Evolutionary conservation across 495 filamentous ascomycete species (phyloP), one percentile per base, ranked within the genome.

Genomic region (Clohesyomyces aquaticus): DNA sequence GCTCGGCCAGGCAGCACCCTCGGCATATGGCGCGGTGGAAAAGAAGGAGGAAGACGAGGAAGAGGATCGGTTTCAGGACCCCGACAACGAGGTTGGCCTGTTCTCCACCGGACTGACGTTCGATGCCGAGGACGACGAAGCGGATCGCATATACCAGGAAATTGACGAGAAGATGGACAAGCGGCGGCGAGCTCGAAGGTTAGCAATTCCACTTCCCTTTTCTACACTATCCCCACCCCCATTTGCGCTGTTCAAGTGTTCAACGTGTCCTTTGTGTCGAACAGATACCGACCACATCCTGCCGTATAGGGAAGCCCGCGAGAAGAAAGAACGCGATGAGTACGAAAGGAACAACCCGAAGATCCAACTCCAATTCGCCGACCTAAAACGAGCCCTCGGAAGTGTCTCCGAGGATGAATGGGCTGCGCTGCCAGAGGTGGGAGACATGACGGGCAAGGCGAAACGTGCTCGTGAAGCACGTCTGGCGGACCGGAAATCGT

Each of bases 301-400:
- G 80, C 78, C 81, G 77, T 84, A 77, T 79, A 97, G 94, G 91
- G 94, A 98, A 91, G 88, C 87, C 77, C 91, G 94, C 69, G 94
- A 98, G 77, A 80, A 87, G 71, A 83, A 89, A 78, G 93, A 98
- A 79, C 87, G 82, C 75, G 90, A 94, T 68, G 93, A 97, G 56
- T 96, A 96, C 82, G 95, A 99, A 76, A 85, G 86, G 46, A 90
- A 96, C 72, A 98, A 98, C 73, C 94, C 94, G 3, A 99, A 98
- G 76, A 98, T 99, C 54, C 91, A 96, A 77, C 92, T 97, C 69
- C 94, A 98, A 73, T 99, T 99, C 72, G 92, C 92, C 73, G 95
- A 96, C 67, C 80, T 97, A 47, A 99, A 98, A 76, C 82, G 95
- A 70, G 91, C 89, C 1, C 81, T 99, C 23, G 89, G 88, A 32